Evolutionary conservation across 371 early-diverging fungal genomes (phyloP), one percentile per base, ranked within the genome.

Genomic region (Zychaea mexicana): DNA sequence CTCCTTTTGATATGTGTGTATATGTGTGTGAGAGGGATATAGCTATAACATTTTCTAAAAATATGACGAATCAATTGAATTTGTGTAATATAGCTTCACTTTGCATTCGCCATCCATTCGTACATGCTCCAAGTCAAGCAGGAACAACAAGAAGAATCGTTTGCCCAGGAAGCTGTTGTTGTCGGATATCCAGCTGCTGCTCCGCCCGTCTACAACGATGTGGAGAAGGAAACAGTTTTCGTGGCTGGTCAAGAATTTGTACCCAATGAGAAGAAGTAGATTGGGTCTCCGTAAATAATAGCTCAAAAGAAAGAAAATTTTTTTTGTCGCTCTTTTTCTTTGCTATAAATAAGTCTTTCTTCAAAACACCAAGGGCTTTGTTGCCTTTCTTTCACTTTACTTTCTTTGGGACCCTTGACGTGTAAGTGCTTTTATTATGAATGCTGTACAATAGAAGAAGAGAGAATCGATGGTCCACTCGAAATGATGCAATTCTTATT

Each of bases 211-310:
- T 61, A 70, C 22, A 57, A 69, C 19, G 53, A 58, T 21, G 52
- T 62, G 17, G 52, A 60, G 30, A 36, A 63, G 24, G 70, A 73
- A 27, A 59, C 55, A 24, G 57, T 77, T 12, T 79, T 69, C 58
- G 80, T 79, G n/a, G 80, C 77, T 60, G 80, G 77, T 19, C 68
- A 77, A 65, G 77, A 75, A 61, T 79, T 62, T 52, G 53, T 79
- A 59, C 70, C 72, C 47, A 71, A 79, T 61, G 71, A 77, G 32
- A 79, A 79, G 73, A 75, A 76, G 28, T 49, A 49, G 7, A 49
- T 46, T 46, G 15, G 46, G 3, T 3, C 46, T 46, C 46, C 46
- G 46, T 46, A 15, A 21, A 10, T 15, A 54, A 27, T 13, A 24
- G 19, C 31, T 55, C 13, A 31, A 6, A 31, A 56, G 21, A 32